Base-by-base conservation (phyloP, 192 early-diverging fungal genomes). In the Coemansia guatemalensis region DNA sequence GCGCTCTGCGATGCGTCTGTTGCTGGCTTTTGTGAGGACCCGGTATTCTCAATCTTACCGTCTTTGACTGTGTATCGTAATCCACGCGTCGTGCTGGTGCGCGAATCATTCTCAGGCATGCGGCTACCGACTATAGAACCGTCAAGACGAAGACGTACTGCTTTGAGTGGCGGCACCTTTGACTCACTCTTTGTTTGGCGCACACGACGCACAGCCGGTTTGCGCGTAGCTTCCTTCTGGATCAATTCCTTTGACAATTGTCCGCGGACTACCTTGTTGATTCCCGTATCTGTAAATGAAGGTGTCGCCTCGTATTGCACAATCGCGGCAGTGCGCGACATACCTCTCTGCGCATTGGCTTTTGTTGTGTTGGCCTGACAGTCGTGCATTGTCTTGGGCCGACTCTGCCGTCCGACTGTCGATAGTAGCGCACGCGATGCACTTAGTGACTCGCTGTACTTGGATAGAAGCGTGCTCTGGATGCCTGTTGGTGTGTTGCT, bases 371-470 rank as follows among this genome's bases (percentile, higher is more conserved):
- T 71, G 1, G 60, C 48, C 22, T 53, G 53, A 56, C 65, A 64
- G 25, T 58, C 72, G 7, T 64, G 65, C 30, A 60, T 53, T 1
- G 61, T 41, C 14, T 55, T 47, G 7, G 64, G 51, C 22, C 65
- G 53, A 23, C 47, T 26, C 22, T 48, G 26, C 0, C 68, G 68
- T 1, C 64, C 56, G 12, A 53, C 54, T 3, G 61, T 33, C 4
- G 72, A 47, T 9, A 68, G 17, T 9, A 71, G 41, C 6, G 71
- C 55, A 11, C 72, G 63, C 29, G 77, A 80, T 1, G 65, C 47
- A 33, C 60, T 68, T 14, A 80, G 54, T 21, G 76, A 79, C 32
- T 74, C 68, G 68, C 77, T 80, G 60, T 74, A 80, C 51, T 74
- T 74, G 41, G 64, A 24, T 25, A 70, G 52, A 30, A 80, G 59